These are phyloP conservation scores for Mucor velutinosus DNA, from an alignment of 371 early-diverging fungal genomes.

Conservation along the genomic window DNA sequence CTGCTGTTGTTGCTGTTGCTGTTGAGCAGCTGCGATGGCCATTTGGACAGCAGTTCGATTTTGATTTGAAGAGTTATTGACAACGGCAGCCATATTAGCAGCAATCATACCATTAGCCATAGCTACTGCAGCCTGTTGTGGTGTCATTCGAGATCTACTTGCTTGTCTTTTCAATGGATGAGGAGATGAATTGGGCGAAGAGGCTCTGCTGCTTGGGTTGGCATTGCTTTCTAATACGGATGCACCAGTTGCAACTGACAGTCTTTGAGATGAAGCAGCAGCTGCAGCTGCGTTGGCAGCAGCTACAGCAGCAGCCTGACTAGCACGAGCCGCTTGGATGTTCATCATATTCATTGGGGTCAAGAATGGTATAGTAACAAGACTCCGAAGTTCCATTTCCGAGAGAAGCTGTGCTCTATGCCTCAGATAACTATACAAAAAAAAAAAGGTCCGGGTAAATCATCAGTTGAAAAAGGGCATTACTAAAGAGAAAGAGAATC, in stretches of 20 bases:
- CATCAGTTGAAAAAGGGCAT: not conserved
- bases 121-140: slow-evolving; percentile 44
- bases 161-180: slow-evolving; percentile 41
- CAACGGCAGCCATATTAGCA: slow-evolving; percentile 44
- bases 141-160: slow-evolving; percentile 39
- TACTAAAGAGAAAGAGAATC: slow-evolving; percentile 1
- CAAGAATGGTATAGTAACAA: slow-evolving; percentile 40
- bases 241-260: slow-evolving; percentile 20
- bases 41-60: slow-evolving; percentile 36
- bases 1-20: slow-evolving; percentile 17
- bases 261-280: slow-evolving; percentile 17
- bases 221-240: slow-evolving; percentile 1
- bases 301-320: slow-evolving; percentile 8
- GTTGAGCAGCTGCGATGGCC: slow-evolving; percentile 16
- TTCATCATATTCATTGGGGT: slow-evolving; percentile 43
- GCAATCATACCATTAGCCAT: slow-evolving; percentile 50
- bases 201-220: slow-evolving; percentile 18
- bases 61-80: slow-evolving; percentile 28
- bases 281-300: slow-evolving; percentile 7
- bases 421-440: slow-evolving; percentile 37
- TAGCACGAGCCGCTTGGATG: slow-evolving; percentile 18
- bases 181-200: slow-evolving; percentile 22
- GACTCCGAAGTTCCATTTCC: slow-evolving; percentile 54
- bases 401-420: slow-evolving; percentile 51
- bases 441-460: slow-evolving; percentile 7